A percentile compares a stretch with the other conserved stretches of the same genome.
Evolutionary conservation across 2,329 filamentous ascomycete genomes (phyloP).

Genomic region (Grosmannia penicillata): DNA sequence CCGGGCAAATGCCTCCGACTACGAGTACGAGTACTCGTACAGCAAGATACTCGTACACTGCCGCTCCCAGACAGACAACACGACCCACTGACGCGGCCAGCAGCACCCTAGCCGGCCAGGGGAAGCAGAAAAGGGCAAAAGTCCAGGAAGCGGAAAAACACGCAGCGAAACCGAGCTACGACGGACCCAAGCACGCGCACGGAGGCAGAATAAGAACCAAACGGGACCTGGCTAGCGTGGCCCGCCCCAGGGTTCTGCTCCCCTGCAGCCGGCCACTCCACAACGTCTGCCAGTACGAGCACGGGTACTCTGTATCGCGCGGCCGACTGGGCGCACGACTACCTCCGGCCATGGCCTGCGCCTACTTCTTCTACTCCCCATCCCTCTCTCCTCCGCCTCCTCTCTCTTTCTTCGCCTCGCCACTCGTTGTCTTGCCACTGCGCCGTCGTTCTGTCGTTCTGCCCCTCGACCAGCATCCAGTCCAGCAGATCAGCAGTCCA

Average conservation of each 20-base stretch:
- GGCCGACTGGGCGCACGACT: no score
- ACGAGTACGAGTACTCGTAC: no score
- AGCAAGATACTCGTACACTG: neutral
- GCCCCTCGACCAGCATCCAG: neutral
- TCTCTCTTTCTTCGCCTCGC: slow-evolving; percentile 1
- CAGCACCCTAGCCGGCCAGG: no score
- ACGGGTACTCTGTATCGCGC: no score
- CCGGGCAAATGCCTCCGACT: no score
- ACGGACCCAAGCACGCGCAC: no score
- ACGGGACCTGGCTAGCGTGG: slow-evolving; percentile 6
- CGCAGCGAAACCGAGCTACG: neutral
- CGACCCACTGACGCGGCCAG: no score
- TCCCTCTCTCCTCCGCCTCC: slow-evolving; percentile 2
- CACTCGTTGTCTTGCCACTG: neutral
- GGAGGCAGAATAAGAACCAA: slow-evolving; percentile 2
- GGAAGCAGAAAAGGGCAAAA: neutral
- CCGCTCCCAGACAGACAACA: neutral
- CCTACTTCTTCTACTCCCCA: slow-evolving; percentile 1
- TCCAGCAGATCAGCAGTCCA: no score
- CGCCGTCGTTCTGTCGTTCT: neutral
- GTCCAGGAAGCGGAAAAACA: neutral
- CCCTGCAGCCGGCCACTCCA: slow-evolving; percentile 8
- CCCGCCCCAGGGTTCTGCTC: slow-evolving; percentile 5
- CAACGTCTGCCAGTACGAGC: no score
- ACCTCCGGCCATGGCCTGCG: no score